A percentile compares a stretch with the other conserved stretches of the same genome.
Evolutionary conservation across 257 asterid genomes (phyloP).

Genomic region (Phtheirospermum japonicum): DNA sequence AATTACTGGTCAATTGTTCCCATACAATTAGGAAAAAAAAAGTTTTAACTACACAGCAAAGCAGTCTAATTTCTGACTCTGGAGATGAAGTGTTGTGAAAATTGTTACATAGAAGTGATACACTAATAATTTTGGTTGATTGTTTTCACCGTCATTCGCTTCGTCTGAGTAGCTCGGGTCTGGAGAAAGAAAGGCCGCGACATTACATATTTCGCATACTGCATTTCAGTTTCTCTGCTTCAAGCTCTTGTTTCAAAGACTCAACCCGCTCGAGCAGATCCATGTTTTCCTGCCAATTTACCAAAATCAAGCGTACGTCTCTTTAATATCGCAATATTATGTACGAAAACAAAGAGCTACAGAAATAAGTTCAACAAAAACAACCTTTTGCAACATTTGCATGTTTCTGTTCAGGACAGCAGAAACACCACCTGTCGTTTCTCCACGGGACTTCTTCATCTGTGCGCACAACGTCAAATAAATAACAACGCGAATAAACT

Average conservation of each 20-base stretch:
- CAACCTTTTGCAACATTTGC: constrained; percentile 76
- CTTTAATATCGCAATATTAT: not conserved
- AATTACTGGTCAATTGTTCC: too few species aligned
- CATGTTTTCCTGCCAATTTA: constrained; percentile 68
- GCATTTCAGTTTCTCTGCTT: constrained; percentile 68
- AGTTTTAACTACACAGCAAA: too few species aligned
- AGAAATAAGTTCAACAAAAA: constrained; percentile 3
- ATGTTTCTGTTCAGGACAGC: constrained; percentile 39
- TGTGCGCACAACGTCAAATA: constrained; percentile 22
- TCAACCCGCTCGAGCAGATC: constrained; percentile 74
- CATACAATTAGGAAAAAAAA: too few species aligned
- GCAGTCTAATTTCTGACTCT: too few species aligned
- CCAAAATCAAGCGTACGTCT: too few species aligned
- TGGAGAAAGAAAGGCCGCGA: too few species aligned
- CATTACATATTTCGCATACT: constrained; percentile 37
- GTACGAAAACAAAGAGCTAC: not conserved
- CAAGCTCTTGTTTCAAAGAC: constrained; percentile 83
- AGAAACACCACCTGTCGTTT: constrained; percentile 8
- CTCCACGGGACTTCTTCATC: constrained; percentile 46
- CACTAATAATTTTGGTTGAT: too few species aligned
- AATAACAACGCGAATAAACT: not conserved
- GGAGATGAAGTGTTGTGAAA: too few species aligned
- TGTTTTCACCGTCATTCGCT: too few species aligned
- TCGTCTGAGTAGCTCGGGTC: too few species aligned
- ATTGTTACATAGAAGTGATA: too few species aligned